phyloP scores from a whole-genome alignment of 23 red algal species.

The Gracilariopsis chorda region DNA sequence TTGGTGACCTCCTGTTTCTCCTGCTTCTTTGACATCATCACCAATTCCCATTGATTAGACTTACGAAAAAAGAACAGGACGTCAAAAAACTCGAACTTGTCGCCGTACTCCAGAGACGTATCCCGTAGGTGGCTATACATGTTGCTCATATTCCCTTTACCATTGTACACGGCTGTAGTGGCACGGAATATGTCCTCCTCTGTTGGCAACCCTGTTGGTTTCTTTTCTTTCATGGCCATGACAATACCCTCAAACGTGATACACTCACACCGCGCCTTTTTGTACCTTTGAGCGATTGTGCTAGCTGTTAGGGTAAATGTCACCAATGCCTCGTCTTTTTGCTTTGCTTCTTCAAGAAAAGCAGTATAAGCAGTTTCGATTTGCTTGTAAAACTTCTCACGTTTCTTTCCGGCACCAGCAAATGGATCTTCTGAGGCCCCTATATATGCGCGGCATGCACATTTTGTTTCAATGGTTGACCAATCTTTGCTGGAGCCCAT shows the following conservation, averaged over 20 bases:
- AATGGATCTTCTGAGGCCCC: slow-evolving; percentile 45
- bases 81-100: no score
- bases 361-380: background rate
- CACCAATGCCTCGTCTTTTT: background rate
- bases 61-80: no score
- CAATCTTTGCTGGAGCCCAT: background rate
- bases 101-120: no score
- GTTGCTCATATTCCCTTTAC: slow-evolving; percentile 4
- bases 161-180: slow-evolving; percentile 38
- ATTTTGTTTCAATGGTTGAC: background rate
- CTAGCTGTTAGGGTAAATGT: background rate
- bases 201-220: slow-evolving; percentile 32
- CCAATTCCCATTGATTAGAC: no score
- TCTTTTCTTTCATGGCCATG: background rate
- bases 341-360: background rate
- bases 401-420: background rate
- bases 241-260: slow-evolving; percentile 30
- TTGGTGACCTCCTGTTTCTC: no score
- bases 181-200: slow-evolving; percentile 26
- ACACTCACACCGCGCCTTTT: slow-evolving; percentile 15
- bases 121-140: no score
- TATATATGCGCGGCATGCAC: background rate
- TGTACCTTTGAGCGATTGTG: slow-evolving; percentile 27
- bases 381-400: background rate
- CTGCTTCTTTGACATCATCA: no score